Percentiles rank a stretch among this genome's conserved stretches.
These are phyloP conservation scores for Laetiporus sulphureus DNA, from an alignment of 1,284 basidiomycete genomes.

Conservation along the genomic window DNA sequence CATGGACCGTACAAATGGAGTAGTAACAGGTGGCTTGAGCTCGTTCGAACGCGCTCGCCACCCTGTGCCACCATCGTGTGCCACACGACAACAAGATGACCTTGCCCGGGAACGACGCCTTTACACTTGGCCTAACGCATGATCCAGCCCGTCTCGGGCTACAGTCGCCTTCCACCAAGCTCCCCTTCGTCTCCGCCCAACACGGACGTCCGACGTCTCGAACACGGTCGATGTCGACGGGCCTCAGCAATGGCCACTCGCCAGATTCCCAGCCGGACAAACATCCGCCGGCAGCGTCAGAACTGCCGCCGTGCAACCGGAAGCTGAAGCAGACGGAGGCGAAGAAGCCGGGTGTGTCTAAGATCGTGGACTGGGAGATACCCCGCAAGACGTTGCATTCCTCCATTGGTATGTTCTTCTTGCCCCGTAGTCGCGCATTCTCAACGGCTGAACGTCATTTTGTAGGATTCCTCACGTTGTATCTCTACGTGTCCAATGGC, in stretches of 20 bases:
- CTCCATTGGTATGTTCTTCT: conserved; percentile 67
- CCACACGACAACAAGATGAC: conserved; percentile 33
- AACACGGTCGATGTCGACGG: too few relatives aligned
- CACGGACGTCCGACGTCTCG: too few relatives aligned
- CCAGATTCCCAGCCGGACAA: too few relatives aligned
- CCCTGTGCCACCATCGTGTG: too few relatives aligned
- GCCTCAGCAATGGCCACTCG: too few relatives aligned
- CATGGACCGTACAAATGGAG: too few relatives aligned
- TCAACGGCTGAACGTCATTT: conserved; percentile 1
- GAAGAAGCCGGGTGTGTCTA: too few relatives aligned
- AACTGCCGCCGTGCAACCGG: too few relatives aligned
- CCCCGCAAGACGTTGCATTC: conserved; percentile 89
- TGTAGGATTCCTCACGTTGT: conserved; percentile 79
- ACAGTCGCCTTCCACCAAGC: conserved; percentile 40
- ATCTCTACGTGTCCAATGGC: conserved; percentile 61
- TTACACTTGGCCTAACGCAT: conserved; percentile 40
- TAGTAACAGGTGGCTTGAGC: too few relatives aligned
- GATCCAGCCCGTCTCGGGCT: conserved; percentile 31
- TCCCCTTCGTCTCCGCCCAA: conserved; percentile 33
- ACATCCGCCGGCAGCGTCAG: too few relatives aligned
- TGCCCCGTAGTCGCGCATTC: conserved; percentile 13
- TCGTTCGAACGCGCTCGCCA: too few relatives aligned
- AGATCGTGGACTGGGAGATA: conserved; percentile 75
- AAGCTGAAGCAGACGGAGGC: too few relatives aligned
- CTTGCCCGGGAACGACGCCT: conserved; percentile 46